Percentiles rank a stretch among this genome's conserved stretches.
Conservation (phyloP, 768 basidiomycete species). For the Collybiopsis confluens region DNA sequence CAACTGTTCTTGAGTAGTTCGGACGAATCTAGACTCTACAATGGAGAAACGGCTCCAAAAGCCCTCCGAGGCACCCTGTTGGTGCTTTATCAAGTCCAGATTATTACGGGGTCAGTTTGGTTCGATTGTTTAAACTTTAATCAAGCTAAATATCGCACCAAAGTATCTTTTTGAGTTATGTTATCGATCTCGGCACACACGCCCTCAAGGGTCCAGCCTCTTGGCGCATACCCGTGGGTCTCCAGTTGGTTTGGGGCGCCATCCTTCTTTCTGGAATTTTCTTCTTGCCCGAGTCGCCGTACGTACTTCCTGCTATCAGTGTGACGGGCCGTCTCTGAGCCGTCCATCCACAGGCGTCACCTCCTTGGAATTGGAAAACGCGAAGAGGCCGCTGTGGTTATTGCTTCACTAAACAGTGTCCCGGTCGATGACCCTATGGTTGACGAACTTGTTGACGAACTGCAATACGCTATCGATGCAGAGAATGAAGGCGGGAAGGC, state of each 20-base stretch:
- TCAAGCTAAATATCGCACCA: background rate
- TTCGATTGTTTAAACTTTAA: background rate
- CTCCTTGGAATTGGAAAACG: slow-evolving; percentile 54
- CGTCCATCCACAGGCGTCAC: slow-evolving; percentile 50
- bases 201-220: slow-evolving; percentile 51
- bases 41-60: slow-evolving; percentile 76
- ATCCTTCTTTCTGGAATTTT: slow-evolving; percentile 65
- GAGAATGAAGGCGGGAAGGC: slow-evolving; percentile 82
- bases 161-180: slow-evolving; percentile 71
- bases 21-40: slow-evolving; percentile 49
- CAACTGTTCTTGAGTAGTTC: slow-evolving; percentile 8
- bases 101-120: slow-evolving; percentile 56
- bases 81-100: slow-evolving; percentile 75
- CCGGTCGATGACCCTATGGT: slow-evolving; percentile 55
- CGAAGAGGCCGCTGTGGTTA: slow-evolving; percentile 55
- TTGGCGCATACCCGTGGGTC: slow-evolving; percentile 72
- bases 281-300: slow-evolving; percentile 79
- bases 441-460: slow-evolving; percentile 55
- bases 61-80: slow-evolving; percentile 65
- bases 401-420: slow-evolving; percentile 65
- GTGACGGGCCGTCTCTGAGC: background rate
- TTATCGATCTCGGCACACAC: slow-evolving; percentile 68
- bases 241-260: slow-evolving; percentile 69
- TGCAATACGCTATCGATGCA: slow-evolving; percentile 58
- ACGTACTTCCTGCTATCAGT: slow-evolving; percentile 19